Percentiles rank a stretch among this genome's conserved stretches.
phyloP scores from a whole-genome alignment of 306 rosid genomes.

The Acacia melanoxylon region DNA sequence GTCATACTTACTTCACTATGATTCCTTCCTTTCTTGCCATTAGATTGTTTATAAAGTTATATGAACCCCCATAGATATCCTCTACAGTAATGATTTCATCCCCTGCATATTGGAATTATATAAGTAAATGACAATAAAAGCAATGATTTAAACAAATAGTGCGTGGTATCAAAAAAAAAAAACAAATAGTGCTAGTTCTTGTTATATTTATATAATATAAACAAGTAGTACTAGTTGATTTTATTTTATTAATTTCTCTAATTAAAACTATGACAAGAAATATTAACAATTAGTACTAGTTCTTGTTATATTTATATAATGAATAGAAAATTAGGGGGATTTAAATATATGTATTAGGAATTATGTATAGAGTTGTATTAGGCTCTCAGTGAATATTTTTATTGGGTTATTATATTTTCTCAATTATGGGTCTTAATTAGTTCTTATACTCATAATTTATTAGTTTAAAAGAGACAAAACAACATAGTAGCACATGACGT shows the following conservation, averaged over 20 bases:
- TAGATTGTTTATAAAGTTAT: not conserved
- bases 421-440: too few species aligned
- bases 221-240: too few species aligned
- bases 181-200: not conserved
- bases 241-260: not conserved
- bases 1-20: constrained; percentile 74
- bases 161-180: too few species aligned
- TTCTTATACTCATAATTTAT: too few species aligned
- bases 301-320: not conserved
- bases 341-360: too few species aligned
- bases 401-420: too few species aligned
- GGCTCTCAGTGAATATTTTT: too few species aligned
- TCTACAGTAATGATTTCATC: not conserved
- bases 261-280: not conserved
- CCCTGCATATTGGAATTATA: not conserved
- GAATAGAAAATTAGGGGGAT: not conserved
- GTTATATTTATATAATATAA: not conserved
- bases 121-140: constrained; percentile 13
- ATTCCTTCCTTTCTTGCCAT: constrained; percentile 41
- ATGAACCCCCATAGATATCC: not conserved
- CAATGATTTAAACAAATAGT: not conserved
- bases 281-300: not conserved
- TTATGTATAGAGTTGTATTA: too few species aligned
- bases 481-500: too few species aligned
- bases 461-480: too few species aligned